A percentile compares a stretch with the other conserved stretches of the same genome.
These are phyloP conservation scores for Neurospora tetrasperma DNA, from an alignment of 495 filamentous ascomycete species.

Conservation along the genomic window DNA sequence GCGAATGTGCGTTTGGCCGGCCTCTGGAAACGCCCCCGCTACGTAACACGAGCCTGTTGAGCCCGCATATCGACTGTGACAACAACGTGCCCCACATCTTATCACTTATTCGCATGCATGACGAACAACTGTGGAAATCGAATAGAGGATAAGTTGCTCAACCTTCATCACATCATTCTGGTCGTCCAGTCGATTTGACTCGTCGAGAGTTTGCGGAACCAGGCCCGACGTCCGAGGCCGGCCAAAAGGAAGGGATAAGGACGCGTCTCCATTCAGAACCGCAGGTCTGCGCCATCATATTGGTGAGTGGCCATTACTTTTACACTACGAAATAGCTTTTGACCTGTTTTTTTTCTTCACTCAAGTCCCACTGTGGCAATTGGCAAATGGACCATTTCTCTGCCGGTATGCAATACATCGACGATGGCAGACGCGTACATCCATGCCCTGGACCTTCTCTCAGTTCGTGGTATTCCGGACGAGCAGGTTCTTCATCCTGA, in stretches of 20 bases:
- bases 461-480: background rate
- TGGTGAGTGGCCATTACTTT: background rate
- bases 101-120: background rate
- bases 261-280: background rate
- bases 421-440: background rate
- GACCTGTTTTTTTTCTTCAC: background rate
- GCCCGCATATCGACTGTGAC: background rate
- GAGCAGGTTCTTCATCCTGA: background rate
- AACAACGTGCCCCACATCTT: background rate
- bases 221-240: background rate
- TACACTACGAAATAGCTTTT: background rate
- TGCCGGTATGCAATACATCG: background rate
- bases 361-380: background rate
- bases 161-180: background rate
- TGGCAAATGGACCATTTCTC: background rate
- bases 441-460: background rate
- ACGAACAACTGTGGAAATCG: background rate
- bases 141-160: background rate
- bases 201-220: background rate
- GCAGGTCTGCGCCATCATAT: background rate
- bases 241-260: background rate
- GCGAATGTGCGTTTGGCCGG: background rate
- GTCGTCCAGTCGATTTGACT: background rate
- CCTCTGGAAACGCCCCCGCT: background rate
- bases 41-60: background rate